Base-by-base conservation (phyloP, 768 basidiomycete genomes). In the Daedalea quercina region DNA sequence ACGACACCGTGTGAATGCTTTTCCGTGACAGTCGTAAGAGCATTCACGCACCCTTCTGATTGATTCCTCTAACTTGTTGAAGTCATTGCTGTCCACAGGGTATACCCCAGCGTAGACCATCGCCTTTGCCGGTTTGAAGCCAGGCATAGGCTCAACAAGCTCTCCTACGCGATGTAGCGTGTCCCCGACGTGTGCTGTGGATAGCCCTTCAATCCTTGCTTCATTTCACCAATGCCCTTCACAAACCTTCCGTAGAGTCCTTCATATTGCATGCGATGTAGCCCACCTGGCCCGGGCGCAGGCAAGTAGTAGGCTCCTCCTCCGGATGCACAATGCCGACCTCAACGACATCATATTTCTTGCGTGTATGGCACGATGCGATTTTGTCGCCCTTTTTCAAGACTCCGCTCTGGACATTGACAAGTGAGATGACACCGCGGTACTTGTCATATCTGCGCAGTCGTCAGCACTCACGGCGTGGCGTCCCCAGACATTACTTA, bases 21-120 rank as follows among this genome's bases (percentile, higher is more conserved):
- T 23, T n/a, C 41, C 15, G 3, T 22, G 50, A 47, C 33, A 48
- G 55, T 51, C 11, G 46, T 11, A 51, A 45, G 22, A 11, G 40
- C 47, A 44, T 28, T 54, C 57, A 28, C 81, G 31, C 65, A 94
- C 94, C 63, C 92, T 72, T 64, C 87, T 88, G 54, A 98, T 89
- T 0, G 95, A 95, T 69, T 98, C 96, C 67, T 98, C 96, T 1
- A 99, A 78, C 70, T 95, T 94, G 12, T 81, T 75, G 63, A 97
- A 98, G 64, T 97, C 94, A 51, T 76, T 87, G 48, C 82, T 87
- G 54, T 98, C 92, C 26, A 96, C 76, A 0, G 96, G 96, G 65
- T 92, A 99, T 34, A 98, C 77, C 20, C 96, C 96, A 4, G 94
- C 94, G 65, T 85, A 97, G 17, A 97, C 95, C 95, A 98, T 99